Conservation (phyloP, 2,329 filamentous ascomycete genomes). For the Claviceps capensis region DNA sequence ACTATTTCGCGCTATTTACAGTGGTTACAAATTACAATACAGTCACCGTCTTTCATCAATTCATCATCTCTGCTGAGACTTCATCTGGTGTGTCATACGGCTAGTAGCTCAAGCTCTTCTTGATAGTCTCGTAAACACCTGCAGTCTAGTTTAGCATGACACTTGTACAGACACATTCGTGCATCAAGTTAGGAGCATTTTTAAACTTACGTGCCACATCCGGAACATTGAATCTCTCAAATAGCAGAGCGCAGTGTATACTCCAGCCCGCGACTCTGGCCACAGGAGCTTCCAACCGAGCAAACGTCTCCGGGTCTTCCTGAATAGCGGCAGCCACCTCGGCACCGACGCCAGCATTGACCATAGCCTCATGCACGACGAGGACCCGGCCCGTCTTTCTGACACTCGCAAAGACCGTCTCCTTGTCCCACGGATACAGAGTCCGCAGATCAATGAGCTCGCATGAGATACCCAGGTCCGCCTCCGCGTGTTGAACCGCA, state of each 20-base stretch:
- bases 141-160: background rate
- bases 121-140: slow-evolving; percentile 63
- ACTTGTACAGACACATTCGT: background rate
- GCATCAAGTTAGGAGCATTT: no score
- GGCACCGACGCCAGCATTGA: slow-evolving; percentile 78
- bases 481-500: slow-evolving; percentile 60
- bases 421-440: slow-evolving; percentile 82
- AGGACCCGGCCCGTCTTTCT: slow-evolving; percentile 76
- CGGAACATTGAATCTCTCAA: slow-evolving; percentile 69
- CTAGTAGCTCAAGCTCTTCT: slow-evolving; percentile 51
- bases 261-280: slow-evolving; percentile 80
- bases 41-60: background rate
- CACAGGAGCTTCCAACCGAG: slow-evolving; percentile 74
- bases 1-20: background rate
- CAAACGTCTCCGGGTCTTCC: slow-evolving; percentile 60
- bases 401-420: slow-evolving; percentile 68
- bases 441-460: slow-evolving; percentile 84
- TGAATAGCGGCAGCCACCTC: slow-evolving; percentile 83
- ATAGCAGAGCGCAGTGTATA: slow-evolving; percentile 66
- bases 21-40: slow-evolving; percentile 3
- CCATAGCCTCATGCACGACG: slow-evolving; percentile 85
- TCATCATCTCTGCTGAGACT: background rate
- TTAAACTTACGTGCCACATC: slow-evolving; percentile 68
- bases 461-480: slow-evolving; percentile 61
- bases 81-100: background rate